Evolutionary conservation across 2,329 filamentous ascomycete species (phyloP), one percentile per base, ranked within the genome.

Genomic region (Emmonsiellopsis sp.): DNA sequence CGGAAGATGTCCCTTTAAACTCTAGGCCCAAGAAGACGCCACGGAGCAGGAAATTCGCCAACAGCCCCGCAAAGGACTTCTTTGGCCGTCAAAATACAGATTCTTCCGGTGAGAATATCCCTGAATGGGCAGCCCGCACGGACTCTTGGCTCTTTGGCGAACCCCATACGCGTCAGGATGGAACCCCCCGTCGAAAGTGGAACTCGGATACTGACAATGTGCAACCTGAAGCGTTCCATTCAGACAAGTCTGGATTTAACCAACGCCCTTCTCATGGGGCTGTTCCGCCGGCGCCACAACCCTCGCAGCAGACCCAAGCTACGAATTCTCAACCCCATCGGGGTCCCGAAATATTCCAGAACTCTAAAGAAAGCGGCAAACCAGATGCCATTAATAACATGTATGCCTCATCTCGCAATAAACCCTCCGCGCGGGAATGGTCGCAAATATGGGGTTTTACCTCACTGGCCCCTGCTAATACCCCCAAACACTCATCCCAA

Each of bases 1-100:
- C 62, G 4, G 69, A 64, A 2, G 67, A 70, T 8, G 62, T 66
- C n/a, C 53, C 44, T 26, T 55, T 55, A 32, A 47, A 55, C 5
- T 57, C 52, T n/a, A 70, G 72, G 55, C 70, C 68, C 11, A 75
- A 73, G 57, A 72, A 68, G 16, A 63, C 67, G 3, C 71, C 71
- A 9, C 71, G 69, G 55, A 71, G 67, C 59, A 65, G 70, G 57
- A 59, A 70, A 8, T 60, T 63, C 15, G 61, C 62, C 9, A 57
- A 65, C 20, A 52, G 30, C 34, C 15, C 53, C 61, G 70, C 45
- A 67, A 61, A 16, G 64, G 62, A 46, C 47, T 59, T 64, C 44
- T 59, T 63, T 56, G 55, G 56, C 5, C 52, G 59, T 46, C 57
- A 61, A 11, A 57, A 55, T 44, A 51, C 61, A 34, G 60, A 61